A percentile compares a stretch with the other conserved stretches of the same genome.
Evolutionary conservation across 2,329 filamentous ascomycete genomes (phyloP).

Genomic region (Verticillium tricorpus): DNA sequence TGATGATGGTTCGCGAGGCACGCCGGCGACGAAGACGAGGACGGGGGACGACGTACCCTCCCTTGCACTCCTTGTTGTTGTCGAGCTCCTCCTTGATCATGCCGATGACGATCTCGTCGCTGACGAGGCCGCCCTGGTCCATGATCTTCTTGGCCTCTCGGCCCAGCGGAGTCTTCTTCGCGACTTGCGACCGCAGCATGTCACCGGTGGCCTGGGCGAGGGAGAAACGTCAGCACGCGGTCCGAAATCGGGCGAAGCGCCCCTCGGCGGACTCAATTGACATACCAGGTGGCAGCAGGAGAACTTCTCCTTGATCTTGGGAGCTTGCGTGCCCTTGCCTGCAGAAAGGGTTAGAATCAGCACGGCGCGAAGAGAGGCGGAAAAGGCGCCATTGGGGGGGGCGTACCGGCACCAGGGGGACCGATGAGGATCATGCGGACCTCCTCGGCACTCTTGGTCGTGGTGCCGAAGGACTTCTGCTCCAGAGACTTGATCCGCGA

Average conservation of each 20-base stretch:
- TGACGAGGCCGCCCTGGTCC: conserved; percentile 95
- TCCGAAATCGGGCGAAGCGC: background rate
- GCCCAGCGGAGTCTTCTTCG: conserved; percentile 92
- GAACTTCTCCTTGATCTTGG: conserved; percentile 97
- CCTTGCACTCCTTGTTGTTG: conserved; percentile 91
- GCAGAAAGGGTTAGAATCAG: conserved; percentile 9
- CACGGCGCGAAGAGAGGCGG: background rate
- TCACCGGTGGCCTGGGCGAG: conserved; percentile 81
- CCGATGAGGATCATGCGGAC: conserved; percentile 98
- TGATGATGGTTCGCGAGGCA: conserved; percentile 1
- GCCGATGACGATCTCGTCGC: conserved; percentile 98
- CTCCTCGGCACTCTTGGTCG: conserved; percentile 52
- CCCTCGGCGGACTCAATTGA: conserved; percentile 16
- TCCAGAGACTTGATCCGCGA: conserved; percentile 83
- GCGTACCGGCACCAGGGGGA: conserved; percentile 91
- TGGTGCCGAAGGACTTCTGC: conserved; percentile 57
- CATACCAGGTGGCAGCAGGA: conserved; percentile 93
- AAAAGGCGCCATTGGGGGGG: conserved; percentile 5
- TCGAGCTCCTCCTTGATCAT: conserved; percentile 99
- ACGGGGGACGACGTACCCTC: conserved; percentile 61
- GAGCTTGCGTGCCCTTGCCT: conserved; percentile 99
- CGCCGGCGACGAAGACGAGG: background rate
- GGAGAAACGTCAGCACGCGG: conserved; percentile 9
- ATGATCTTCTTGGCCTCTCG: conserved; percentile 99
- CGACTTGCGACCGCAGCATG: conserved; percentile 97